Percentiles rank a stretch among this genome's conserved stretches.
phyloP scores from a whole-genome alignment of 1,139 yeast genomes.

The Wickerhamomyces sp. region DNA sequence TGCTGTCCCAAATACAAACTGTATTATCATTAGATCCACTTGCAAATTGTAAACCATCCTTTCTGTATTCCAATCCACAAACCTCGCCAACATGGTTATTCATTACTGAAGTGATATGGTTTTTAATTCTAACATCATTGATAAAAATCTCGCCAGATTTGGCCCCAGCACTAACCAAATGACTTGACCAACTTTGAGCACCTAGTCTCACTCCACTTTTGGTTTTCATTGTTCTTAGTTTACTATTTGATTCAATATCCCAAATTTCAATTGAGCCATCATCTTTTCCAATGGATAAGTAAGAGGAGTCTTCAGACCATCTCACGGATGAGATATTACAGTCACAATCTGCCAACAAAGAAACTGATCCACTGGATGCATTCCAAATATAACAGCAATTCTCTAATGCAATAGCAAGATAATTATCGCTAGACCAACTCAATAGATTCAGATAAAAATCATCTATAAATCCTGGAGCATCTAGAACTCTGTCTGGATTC shows the following conservation, averaged over 20 bases:
- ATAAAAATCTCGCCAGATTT: slow-evolving; percentile 81
- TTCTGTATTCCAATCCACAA: slow-evolving; percentile 86
- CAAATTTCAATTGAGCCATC: slow-evolving; percentile 89
- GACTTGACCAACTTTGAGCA: slow-evolving; percentile 82
- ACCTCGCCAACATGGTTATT: slow-evolving; percentile 81
- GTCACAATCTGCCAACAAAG: slow-evolving; percentile 60
- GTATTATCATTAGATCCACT: slow-evolving; percentile 95
- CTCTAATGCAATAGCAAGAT: slow-evolving; percentile 86
- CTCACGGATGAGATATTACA: slow-evolving; percentile 65
- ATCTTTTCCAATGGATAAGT: slow-evolving; percentile 77
- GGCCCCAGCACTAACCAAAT: slow-evolving; percentile 77
- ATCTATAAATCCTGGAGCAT: slow-evolving; percentile 93
- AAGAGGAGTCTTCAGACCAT: slow-evolving; percentile 93
- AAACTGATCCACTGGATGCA: slow-evolving; percentile 79
- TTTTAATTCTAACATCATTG: slow-evolving; percentile 88
- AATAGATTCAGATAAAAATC: slow-evolving; percentile 86
- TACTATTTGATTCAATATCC: slow-evolving; percentile 80
- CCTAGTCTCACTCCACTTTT: slow-evolving; percentile 75
- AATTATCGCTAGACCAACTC: slow-evolving; percentile 83
- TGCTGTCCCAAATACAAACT: slow-evolving; percentile 92
- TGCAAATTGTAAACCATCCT: slow-evolving; percentile 82
- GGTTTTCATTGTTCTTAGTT: slow-evolving; percentile 72
- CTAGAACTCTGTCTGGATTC: slow-evolving; percentile 89
- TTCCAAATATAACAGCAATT: slow-evolving; percentile 89
- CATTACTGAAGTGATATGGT: slow-evolving; percentile 61